Base-by-base conservation (phyloP, 441 rosid species). In the Daphne laureola region DNA sequence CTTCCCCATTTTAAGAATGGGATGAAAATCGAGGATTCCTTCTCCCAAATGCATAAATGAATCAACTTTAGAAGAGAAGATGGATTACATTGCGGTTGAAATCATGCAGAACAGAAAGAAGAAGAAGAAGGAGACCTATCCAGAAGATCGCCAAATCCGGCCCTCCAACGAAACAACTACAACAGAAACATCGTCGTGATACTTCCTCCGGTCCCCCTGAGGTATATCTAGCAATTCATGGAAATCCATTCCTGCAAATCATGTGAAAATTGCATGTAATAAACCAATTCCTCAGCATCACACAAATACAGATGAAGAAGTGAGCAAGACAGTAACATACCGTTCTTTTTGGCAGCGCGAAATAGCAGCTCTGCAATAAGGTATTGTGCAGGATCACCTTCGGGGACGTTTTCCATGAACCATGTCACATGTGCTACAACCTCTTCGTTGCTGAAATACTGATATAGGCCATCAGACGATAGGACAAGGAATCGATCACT, bases 101-200 rank as follows among this genome's bases (percentile, higher is more conserved):
- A 58, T 21, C 57, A 69, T 13, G 27, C 40, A 55, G 14, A 16
- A 58, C 51, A 35, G 35, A 31, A 7, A 38, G 3, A 5, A 2
- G 14, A 36, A 36, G 21, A 23, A 43, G 12, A 31, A 64, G 58
- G 46, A 68, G 50, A 68, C 54, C 72, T 76, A 87, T 62, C 98
- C 98, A 44, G 90, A 87, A 49, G 95, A 91, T 68, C 92, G 75
- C 98, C 98, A 91, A 63, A 87, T 91, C 74, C 96, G 78, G 69
- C 98, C 98, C 74, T 91, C 90, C 53, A 91, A 70, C 8, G 98
- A 91, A 66, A 91, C 98, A 69, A 87, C 98, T 95, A 91, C 85
- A 12, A 91, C 96, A 13, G 95, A 87, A 49, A 91, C 95, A 73
- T 91, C 98, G 50, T 91, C 98, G 43, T 91, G 96, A 71, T 85